Conservation (phyloP, 768 basidiomycete genomes). For the Panaeolus cyanescens region DNA sequence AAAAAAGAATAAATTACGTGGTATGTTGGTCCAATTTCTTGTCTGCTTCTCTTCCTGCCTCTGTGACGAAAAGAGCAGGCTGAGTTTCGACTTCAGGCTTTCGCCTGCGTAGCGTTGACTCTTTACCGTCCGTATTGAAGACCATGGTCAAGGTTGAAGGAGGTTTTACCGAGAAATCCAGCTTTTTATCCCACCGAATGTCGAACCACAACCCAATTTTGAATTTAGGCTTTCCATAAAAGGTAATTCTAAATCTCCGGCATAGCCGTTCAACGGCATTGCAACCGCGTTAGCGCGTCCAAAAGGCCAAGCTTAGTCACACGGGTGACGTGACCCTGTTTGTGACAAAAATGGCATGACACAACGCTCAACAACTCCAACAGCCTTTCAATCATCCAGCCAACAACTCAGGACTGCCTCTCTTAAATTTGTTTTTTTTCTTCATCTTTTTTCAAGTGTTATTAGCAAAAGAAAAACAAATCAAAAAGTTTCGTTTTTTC, state of each 20-base stretch:
- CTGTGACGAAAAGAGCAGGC: conserved; percentile 45
- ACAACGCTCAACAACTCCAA: neutral
- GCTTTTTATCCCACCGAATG: neutral
- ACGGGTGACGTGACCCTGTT: too few species aligned
- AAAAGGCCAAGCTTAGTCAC: too few species aligned
- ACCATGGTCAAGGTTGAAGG: conserved; percentile 11
- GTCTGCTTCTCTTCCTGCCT: conserved; percentile 76
- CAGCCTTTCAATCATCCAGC: neutral
- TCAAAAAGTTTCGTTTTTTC: conserved; percentile 8
- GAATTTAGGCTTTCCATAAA: neutral
- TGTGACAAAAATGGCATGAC: neutral
- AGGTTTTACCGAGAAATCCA: neutral
- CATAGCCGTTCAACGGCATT: neutral
- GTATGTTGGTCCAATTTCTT: conserved; percentile 72
- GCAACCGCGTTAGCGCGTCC: neutral
- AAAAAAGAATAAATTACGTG: conserved; percentile 37
- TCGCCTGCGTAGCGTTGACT: conserved; percentile 17
- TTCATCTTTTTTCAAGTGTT: neutral
- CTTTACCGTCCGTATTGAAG: conserved; percentile 11
- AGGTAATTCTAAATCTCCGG: neutral
- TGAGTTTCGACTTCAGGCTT: conserved; percentile 19
- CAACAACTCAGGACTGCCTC: neutral
- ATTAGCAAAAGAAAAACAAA: neutral
- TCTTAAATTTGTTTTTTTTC: neutral
- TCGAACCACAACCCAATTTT: neutral